phyloP scores from a whole-genome alignment of 208 protist species.

The Trypanosoma caninum region DNA sequence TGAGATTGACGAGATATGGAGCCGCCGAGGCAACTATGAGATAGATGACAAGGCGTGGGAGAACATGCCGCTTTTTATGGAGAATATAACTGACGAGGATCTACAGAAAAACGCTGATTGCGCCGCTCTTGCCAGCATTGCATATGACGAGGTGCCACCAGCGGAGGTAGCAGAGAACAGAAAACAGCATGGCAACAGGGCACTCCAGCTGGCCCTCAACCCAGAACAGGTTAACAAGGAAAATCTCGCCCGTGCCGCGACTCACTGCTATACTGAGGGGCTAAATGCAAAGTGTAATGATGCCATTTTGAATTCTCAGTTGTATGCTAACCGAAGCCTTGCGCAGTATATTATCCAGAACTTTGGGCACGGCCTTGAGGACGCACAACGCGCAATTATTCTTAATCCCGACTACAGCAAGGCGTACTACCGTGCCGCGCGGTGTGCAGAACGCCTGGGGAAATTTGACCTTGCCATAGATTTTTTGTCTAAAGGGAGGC shows the following conservation, averaged over 20 bases:
- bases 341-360: constrained; percentile 88
- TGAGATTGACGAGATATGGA: constrained; percentile 89
- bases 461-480: constrained; percentile 75
- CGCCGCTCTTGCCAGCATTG: constrained; percentile 73
- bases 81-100: constrained; percentile 80
- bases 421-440: constrained; percentile 83
- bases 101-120: constrained; percentile 72
- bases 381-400: constrained; percentile 78
- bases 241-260: constrained; percentile 77
- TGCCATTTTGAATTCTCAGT: constrained; percentile 45
- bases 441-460: constrained; percentile 58
- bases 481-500: constrained; percentile 47
- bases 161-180: constrained; percentile 83
- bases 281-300: constrained; percentile 80
- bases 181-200: constrained; percentile 83
- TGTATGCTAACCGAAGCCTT: constrained; percentile 84
- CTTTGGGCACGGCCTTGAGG: constrained; percentile 80
- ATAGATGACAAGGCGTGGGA: constrained; percentile 86
- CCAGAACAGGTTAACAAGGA: constrained; percentile 67
- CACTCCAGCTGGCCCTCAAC: constrained; percentile 72
- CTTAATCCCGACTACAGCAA: constrained; percentile 80
- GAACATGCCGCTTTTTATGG: constrained; percentile 89
- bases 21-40: constrained; percentile 75
- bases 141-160: constrained; percentile 82
- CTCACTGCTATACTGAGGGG: constrained; percentile 83